Percentiles rank a stretch among this genome's conserved stretches.
phyloP scores from a whole-genome alignment of 2,329 filamentous ascomycete genomes.

The Ophiosphaerella herpotricha region DNA sequence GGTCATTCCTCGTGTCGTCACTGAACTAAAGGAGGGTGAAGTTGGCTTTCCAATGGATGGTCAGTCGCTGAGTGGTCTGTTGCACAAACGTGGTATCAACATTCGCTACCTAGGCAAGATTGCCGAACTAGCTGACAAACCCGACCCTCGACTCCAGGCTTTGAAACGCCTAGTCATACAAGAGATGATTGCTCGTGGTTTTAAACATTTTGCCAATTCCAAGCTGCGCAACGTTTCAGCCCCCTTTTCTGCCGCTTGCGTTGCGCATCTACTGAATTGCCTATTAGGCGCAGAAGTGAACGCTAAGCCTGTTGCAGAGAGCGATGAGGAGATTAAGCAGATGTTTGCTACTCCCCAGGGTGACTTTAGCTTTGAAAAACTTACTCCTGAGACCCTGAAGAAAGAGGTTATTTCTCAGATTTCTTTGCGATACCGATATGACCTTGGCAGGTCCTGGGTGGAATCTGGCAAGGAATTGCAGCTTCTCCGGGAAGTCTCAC shows the following conservation, averaged over 20 bases:
- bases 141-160: slow-evolving; percentile 72
- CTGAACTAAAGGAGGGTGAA: slow-evolving; percentile 87
- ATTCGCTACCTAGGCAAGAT: slow-evolving; percentile 91
- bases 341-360: slow-evolving; percentile 72
- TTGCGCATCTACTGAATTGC: slow-evolving; percentile 91
- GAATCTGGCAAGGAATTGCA: slow-evolving; percentile 73
- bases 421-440: slow-evolving; percentile 74
- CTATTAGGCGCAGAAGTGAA: slow-evolving; percentile 80
- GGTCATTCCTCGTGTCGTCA: slow-evolving; percentile 81
- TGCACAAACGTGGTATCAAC: slow-evolving; percentile 98
- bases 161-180: slow-evolving; percentile 78
- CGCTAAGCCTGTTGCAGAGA: slow-evolving; percentile 74
- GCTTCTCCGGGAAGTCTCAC: slow-evolving; percentile 82
- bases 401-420: slow-evolving; percentile 74
- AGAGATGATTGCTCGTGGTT: slow-evolving; percentile 93
- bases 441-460: slow-evolving; percentile 70
- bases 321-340: slow-evolving; percentile 72
- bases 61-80: slow-evolving; percentile 80
- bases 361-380: slow-evolving; percentile 78
- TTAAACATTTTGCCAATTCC: slow-evolving; percentile 86
- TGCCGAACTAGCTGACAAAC: slow-evolving; percentile 64
- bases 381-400: slow-evolving; percentile 74
- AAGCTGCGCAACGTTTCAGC: slow-evolving; percentile 80
- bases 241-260: slow-evolving; percentile 76
- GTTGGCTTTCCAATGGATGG: slow-evolving; percentile 99